Evolutionary conservation across 2,329 filamentous ascomycete genomes (phyloP).

Genomic region (Apiospora kogelbergensis): DNA sequence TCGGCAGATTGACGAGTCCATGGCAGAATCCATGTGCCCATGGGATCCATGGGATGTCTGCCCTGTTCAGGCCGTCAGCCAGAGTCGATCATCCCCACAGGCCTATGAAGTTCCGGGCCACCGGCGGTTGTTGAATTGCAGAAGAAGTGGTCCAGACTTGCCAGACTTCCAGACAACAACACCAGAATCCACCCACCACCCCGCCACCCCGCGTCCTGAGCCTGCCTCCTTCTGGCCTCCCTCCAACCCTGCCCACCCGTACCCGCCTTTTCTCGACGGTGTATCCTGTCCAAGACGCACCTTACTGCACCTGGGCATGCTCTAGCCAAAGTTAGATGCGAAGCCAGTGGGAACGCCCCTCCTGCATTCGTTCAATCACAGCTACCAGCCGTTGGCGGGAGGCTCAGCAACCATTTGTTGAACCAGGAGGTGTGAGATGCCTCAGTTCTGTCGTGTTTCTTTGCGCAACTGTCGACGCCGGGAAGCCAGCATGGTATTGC

Average conservation of each 20-base stretch:
- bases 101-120: not conserved
- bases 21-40: too few species aligned
- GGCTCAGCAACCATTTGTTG: not conserved
- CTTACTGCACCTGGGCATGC: not conserved
- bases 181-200: not conserved
- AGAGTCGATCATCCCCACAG: not conserved
- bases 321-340: not conserved
- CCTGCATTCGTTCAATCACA: not conserved
- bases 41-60: not conserved
- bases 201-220: not conserved
- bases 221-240: not conserved
- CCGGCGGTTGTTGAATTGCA: not conserved
- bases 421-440: not conserved
- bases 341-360: not conserved
- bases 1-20: not conserved
- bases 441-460: too few species aligned
- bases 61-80: not conserved
- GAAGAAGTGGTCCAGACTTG: too few species aligned
- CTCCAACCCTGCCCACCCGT: not conserved
- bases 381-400: not conserved
- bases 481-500: not conserved
- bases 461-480: not conserved
- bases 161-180: too few species aligned
- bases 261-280: not conserved
- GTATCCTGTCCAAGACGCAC: not conserved